Evolutionary conservation across 345 rosid species (phyloP), one percentile per base, ranked within the genome.

Genomic region (Excoecaria agallocha): DNA sequence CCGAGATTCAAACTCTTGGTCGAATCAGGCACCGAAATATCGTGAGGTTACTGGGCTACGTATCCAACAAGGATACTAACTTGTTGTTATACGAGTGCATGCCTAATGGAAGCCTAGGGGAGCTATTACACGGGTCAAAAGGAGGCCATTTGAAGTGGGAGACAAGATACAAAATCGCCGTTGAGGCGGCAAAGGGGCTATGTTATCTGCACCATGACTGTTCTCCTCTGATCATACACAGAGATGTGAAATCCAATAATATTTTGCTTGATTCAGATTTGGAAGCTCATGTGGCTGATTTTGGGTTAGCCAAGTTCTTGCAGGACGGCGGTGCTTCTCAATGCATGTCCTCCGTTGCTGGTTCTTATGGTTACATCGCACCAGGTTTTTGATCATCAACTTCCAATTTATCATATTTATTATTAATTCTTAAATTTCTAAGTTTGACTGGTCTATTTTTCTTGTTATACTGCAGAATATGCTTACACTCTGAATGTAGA

Each of bases 121-220:
- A 92, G 88, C 74, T 88, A 45, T 75, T 92, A 77, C 97, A 94
- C 39, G 95, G 98, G 0, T 85, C 93, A 3, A 94, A 92, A 55
- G 98, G 98, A 24, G 92, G 91, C 1, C 92, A 92, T 74, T 84
- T 94, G 86, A 87, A 84, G 58, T 92, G 97, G 98, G 91, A 92
- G 76, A 84, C 88, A 4, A 79, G 97, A 72, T 87, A 81, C 60
- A 80, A 75, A 67, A 85, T 94, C 50, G 98, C 97, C 2, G 77
- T 85, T 38, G 93, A 90, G 77, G 93, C 97, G 11, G 95, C 97
- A 2, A 90, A 79, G 74, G 98, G 98, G 11, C 69, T 94, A 13
- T 92, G 97, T 77, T 94, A 94, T 74, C 91, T 94, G 63, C 98
- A 94, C 70, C 97, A 92, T 70, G 98, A 94, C 56, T 94, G 98